Evolutionary conservation across 2,329 filamentous ascomycete genomes (phyloP).

Genomic region (Talaromyces pinophilus): DNA sequence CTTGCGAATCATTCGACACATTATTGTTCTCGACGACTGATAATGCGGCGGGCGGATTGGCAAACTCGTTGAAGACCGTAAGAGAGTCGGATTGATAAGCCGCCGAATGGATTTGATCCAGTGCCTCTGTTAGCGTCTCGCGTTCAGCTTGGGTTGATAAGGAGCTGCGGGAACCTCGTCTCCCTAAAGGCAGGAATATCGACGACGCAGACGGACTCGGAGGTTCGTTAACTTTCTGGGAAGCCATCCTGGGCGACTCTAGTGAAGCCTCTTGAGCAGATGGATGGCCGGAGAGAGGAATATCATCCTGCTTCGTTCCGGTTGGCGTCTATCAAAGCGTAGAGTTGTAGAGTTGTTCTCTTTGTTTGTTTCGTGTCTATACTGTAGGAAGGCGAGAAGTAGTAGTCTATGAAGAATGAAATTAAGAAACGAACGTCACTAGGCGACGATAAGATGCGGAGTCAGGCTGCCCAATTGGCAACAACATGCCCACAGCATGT

Average conservation of each 20-base stretch:
- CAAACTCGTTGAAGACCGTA: slow-evolving; percentile 93
- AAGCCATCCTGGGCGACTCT: slow-evolving; percentile 34
- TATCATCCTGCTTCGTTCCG: slow-evolving; percentile 16
- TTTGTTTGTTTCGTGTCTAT: neutral
- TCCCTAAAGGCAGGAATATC: slow-evolving; percentile 47
- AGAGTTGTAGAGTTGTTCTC: too few relatives aligned
- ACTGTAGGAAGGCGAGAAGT: too few relatives aligned
- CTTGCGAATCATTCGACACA: slow-evolving; percentile 68
- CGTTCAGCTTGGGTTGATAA: slow-evolving; percentile 62
- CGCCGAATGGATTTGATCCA: slow-evolving; percentile 84
- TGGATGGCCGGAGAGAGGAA: slow-evolving; percentile 10
- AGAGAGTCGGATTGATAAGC: slow-evolving; percentile 82
- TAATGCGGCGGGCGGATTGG: slow-evolving; percentile 62
- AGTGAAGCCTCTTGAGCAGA: slow-evolving; percentile 20
- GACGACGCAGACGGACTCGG: slow-evolving; percentile 49
- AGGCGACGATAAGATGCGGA: slow-evolving; percentile 21
- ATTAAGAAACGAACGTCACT: slow-evolving; percentile 6
- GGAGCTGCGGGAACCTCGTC: slow-evolving; percentile 54
- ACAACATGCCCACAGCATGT: slow-evolving; percentile 13
- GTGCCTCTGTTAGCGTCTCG: slow-evolving; percentile 71
- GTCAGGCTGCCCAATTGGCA: slow-evolving; percentile 17
- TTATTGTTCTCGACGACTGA: slow-evolving; percentile 67
- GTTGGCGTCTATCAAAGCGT: neutral
- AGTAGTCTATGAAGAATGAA: neutral
- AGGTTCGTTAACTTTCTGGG: slow-evolving; percentile 40